Conservation (phyloP, 306 rosid genomes). For the Luffa aegyptiaca region DNA sequence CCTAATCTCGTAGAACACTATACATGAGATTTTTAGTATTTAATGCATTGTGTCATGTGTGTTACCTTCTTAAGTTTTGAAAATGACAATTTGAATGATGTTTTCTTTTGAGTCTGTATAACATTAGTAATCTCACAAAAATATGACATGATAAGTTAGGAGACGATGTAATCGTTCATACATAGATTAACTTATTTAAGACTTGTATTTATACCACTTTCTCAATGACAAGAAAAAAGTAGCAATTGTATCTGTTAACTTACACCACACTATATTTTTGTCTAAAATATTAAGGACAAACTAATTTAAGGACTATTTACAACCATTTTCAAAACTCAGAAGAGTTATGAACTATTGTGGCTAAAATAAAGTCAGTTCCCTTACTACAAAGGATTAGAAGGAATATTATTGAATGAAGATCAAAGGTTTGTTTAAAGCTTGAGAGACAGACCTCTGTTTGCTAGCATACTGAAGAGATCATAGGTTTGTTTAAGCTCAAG, state of each 20-base stretch:
- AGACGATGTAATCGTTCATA: not conserved
- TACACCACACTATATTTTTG: too few species aligned
- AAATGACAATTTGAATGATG: not conserved
- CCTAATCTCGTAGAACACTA: not conserved
- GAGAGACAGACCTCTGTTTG: constrained; percentile 10
- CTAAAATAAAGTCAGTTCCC: not conserved
- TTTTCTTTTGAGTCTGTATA: not conserved
- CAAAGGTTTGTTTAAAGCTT: not conserved
- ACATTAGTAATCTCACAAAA: not conserved
- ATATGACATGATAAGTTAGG: not conserved
- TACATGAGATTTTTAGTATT: not conserved
- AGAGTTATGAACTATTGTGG: not conserved
- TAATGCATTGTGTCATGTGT: not conserved
- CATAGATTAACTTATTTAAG: not conserved
- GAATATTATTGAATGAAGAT: not conserved
- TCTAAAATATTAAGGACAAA: too few species aligned
- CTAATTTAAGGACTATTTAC: not conserved
- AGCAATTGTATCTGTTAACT: too few species aligned
- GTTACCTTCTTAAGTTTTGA: not conserved
- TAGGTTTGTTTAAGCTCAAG: constrained; percentile 10
- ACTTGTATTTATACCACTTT: too few species aligned
- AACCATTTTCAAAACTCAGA: not conserved
- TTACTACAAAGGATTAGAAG: not conserved
- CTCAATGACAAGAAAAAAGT: too few species aligned
- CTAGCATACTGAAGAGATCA: constrained; percentile 4